phyloP scores from a whole-genome alignment of 768 basidiomycete species.

The Pholiota conissans region DNA sequence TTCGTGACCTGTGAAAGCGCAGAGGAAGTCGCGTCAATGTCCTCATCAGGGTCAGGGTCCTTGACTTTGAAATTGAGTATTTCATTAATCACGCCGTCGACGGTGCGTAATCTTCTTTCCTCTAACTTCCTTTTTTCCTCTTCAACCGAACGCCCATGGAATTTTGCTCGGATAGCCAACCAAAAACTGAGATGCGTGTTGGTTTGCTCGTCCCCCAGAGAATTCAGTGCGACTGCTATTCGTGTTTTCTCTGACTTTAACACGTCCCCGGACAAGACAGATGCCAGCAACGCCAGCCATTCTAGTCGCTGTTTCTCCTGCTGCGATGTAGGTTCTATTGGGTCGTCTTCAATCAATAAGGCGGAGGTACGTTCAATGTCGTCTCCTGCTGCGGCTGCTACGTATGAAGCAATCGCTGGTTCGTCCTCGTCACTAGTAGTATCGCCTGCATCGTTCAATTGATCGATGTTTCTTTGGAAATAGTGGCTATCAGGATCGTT shows the following conservation, averaged over 20 bases:
- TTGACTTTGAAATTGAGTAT: slow-evolving; percentile 72
- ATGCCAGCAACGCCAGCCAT: slow-evolving; percentile 95
- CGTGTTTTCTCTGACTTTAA: slow-evolving; percentile 93
- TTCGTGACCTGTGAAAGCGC: slow-evolving; percentile 64
- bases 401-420: slow-evolving; percentile 40
- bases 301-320: slow-evolving; percentile 84
- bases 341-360: slow-evolving; percentile 59
- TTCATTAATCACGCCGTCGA: slow-evolving; percentile 84
- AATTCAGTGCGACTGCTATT: slow-evolving; percentile 77
- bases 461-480: slow-evolving; percentile 69
- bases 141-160: slow-evolving; percentile 75
- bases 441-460: slow-evolving; percentile 66
- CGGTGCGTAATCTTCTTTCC: slow-evolving; percentile 77
- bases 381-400: slow-evolving; percentile 30
- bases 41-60: slow-evolving; percentile 30
- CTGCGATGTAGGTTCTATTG: slow-evolving; percentile 63
- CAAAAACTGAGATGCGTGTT: slow-evolving; percentile 73
- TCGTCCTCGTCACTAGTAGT: slow-evolving; percentile 77
- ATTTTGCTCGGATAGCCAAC: slow-evolving; percentile 87
- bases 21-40: slow-evolving; percentile 35
- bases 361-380: slow-evolving; percentile 51
- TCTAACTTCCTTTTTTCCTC: slow-evolving; percentile 84
- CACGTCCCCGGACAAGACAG: slow-evolving; percentile 92
- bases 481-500: slow-evolving; percentile 86
- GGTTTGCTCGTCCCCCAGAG: slow-evolving; percentile 68